Conservation (phyloP, 129 eudicot species). For the Escallonia herrerae region DNA sequence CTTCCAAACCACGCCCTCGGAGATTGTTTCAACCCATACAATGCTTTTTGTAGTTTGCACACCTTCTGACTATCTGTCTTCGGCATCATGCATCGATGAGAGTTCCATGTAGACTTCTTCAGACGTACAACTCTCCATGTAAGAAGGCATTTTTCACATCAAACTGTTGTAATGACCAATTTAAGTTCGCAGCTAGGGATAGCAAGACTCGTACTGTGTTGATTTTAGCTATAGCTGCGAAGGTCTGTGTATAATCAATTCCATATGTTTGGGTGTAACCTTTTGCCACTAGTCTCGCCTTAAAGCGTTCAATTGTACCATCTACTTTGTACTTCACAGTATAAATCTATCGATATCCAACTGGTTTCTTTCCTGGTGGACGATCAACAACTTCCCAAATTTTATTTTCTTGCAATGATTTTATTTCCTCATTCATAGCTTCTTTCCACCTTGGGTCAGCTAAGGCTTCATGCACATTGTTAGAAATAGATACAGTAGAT, state of each 20-base stretch:
- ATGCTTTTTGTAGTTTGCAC: too few species aligned
- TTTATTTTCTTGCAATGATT: background rate
- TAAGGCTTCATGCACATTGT: too few species aligned
- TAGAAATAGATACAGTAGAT: too few species aligned
- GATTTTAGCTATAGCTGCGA: background rate
- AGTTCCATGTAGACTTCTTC: too few species aligned
- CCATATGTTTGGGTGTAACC: background rate
- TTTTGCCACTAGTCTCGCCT: background rate
- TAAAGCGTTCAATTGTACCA: background rate
- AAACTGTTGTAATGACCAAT: background rate
- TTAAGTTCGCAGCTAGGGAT: background rate
- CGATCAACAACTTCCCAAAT: background rate
- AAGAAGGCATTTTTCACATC: too few species aligned
- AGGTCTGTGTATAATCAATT: background rate
- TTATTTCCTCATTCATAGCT: background rate
- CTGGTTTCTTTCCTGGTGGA: background rate
- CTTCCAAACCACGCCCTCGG: too few species aligned
- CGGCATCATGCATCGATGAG: too few species aligned
- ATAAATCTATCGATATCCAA: background rate
- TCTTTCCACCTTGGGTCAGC: too few species aligned
- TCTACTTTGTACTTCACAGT: background rate
- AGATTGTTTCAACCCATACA: too few species aligned
- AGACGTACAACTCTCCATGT: too few species aligned
- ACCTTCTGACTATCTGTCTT: too few species aligned
- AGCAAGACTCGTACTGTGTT: background rate